phyloP scores from a whole-genome alignment of 106 monocot species.

The Dioscorea dumetorum region DNA sequence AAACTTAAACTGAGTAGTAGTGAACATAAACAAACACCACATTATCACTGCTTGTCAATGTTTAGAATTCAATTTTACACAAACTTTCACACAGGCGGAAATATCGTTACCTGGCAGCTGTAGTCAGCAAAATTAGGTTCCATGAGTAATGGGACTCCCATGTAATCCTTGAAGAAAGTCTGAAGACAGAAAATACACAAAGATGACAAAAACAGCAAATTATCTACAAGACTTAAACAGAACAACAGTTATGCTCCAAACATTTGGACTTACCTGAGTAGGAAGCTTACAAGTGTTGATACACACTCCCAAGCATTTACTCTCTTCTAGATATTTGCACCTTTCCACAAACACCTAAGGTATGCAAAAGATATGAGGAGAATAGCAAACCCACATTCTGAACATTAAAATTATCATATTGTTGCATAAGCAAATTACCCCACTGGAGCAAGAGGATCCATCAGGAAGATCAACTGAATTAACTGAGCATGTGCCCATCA shows the following conservation, averaged over 20 bases:
- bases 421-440: constrained; percentile 36
- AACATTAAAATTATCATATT: no score
- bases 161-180: constrained; percentile 81
- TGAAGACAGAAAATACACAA: constrained; percentile 14
- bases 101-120: constrained; percentile 74
- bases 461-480: constrained; percentile 77
- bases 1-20: constrained; percentile 65
- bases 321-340: constrained; percentile 93
- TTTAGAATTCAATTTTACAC: no score
- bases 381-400: not conserved
- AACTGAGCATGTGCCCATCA: constrained; percentile 85
- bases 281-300: constrained; percentile 91
- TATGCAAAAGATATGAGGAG: constrained; percentile 1
- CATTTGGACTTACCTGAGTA: constrained; percentile 57
- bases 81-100: no score
- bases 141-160: constrained; percentile 94
- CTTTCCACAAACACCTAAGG: constrained; percentile 80
- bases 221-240: no score
- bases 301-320: constrained; percentile 90
- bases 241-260: no score
- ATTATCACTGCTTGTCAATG: no score
- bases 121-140: constrained; percentile 93
- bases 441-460: constrained; percentile 70
- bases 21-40: not conserved
- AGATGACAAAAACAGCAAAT: not conserved